Percentiles rank a stretch among this genome's conserved stretches.
These are phyloP conservation scores for Sporobolomyces roseus DNA, from an alignment of 768 basidiomycete genomes.

Conservation along the genomic window DNA sequence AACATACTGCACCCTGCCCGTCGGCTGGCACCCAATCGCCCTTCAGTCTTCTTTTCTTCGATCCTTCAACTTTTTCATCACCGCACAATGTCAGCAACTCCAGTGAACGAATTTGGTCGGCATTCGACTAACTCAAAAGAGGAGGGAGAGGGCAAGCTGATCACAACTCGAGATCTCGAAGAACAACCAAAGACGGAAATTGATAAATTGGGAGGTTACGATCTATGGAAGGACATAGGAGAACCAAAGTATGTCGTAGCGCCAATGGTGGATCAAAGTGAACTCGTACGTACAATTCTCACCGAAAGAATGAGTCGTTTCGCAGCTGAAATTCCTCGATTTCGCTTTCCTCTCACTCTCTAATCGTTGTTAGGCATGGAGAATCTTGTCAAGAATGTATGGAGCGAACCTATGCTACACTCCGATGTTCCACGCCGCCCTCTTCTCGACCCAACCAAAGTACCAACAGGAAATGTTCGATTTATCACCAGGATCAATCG, in stretches of 20 bases:
- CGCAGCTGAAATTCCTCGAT: neutral
- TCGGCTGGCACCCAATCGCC: too few relatives aligned
- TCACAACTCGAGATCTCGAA: neutral
- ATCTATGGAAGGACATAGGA: conserved; percentile 54
- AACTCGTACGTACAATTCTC: conserved; percentile 64
- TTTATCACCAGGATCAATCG: conserved; percentile 63
- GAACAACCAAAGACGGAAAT: conserved; percentile 1
- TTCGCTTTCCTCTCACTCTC: neutral
- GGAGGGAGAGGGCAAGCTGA: neutral
- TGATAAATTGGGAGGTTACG: conserved; percentile 41
- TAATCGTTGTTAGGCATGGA: conserved; percentile 66
- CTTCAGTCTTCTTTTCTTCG: too few relatives aligned
- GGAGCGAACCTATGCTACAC: conserved; percentile 88
- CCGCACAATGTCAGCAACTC: conserved; percentile 5
- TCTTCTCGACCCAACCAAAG: conserved; percentile 61
- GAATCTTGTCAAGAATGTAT: conserved; percentile 73
- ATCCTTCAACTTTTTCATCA: neutral
- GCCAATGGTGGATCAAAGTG: conserved; percentile 98
- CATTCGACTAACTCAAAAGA: neutral
- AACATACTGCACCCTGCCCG: too few relatives aligned
- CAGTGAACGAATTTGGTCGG: neutral
- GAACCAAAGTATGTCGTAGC: conserved; percentile 86
- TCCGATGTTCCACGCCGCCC: conserved; percentile 96
- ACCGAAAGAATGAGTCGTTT: too few relatives aligned
- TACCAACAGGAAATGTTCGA: conserved; percentile 68